phyloP scores from a whole-genome alignment of 495 filamentous ascomycete genomes.

The Tuber microsphaerosporum region DNA sequence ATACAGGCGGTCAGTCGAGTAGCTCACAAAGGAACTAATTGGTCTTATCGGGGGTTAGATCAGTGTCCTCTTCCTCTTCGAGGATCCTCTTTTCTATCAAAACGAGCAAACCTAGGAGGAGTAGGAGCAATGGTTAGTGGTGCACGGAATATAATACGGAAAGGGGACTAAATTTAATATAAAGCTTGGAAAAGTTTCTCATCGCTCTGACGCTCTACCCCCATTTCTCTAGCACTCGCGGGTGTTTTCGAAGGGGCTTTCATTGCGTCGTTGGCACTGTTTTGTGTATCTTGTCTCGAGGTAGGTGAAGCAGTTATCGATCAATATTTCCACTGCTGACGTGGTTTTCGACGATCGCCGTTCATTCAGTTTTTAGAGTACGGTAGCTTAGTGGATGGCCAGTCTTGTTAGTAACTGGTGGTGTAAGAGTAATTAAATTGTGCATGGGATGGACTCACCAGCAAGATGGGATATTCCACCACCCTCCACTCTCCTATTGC shows the following conservation, averaged over 20 bases:
- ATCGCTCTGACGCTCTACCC: slow-evolving; percentile 30
- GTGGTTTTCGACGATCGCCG: slow-evolving; percentile 21
- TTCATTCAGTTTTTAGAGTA: no score
- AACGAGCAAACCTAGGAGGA: slow-evolving; percentile 19
- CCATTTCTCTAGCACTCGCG: slow-evolving; percentile 31
- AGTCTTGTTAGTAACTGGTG: no score
- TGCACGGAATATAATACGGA: not conserved
- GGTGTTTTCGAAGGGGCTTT: slow-evolving; percentile 33
- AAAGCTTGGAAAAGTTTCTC: slow-evolving; percentile 37
- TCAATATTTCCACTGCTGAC: slow-evolving; percentile 27
- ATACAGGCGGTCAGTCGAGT: slow-evolving; percentile 38
- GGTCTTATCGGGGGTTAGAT: slow-evolving; percentile 40
- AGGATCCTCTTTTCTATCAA: slow-evolving; percentile 40
- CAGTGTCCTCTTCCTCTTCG: slow-evolving; percentile 40
- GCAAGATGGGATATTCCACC: no score
- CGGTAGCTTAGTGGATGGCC: no score
- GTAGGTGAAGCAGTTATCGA: slow-evolving; percentile 34
- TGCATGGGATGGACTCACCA: no score
- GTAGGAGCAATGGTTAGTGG: not conserved
- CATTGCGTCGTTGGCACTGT: slow-evolving; percentile 34
- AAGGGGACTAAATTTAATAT: slow-evolving; percentile 37
- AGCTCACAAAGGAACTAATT: slow-evolving; percentile 37
- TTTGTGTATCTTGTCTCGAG: slow-evolving; percentile 34
- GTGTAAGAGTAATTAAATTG: no score
- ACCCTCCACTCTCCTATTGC: no score